Conservation (phyloP, 805 yeast species). For the Starmerella davenportii region DNA sequence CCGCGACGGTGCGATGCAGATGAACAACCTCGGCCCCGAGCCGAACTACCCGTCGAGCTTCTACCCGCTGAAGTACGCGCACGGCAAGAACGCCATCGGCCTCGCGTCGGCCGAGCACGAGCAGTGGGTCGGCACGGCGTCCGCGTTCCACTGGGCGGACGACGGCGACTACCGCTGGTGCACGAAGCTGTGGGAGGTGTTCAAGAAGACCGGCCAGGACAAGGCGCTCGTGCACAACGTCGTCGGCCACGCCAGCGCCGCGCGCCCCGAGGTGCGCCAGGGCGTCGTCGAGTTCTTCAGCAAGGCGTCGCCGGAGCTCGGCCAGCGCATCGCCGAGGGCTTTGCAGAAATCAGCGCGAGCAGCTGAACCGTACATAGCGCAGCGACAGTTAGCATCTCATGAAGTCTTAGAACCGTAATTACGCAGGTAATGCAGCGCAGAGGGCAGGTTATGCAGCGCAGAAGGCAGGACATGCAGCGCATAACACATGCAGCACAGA, state of each 20-base stretch:
- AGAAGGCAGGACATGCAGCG: too few species aligned
- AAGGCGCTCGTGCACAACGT: slow-evolving; percentile 67
- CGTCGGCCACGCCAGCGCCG: slow-evolving; percentile 50
- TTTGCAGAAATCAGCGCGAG: too few species aligned
- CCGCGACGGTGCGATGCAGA: slow-evolving; percentile 46
- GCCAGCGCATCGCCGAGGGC: slow-evolving; percentile 24
- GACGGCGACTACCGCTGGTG: slow-evolving; percentile 67
- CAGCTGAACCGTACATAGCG: too few species aligned
- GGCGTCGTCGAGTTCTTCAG: slow-evolving; percentile 58
- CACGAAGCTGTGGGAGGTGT: slow-evolving; percentile 55
- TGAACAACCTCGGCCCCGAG: slow-evolving; percentile 31
- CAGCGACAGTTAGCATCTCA: too few species aligned
- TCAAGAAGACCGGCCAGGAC: slow-evolving; percentile 70
- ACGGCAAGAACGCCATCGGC: slow-evolving; percentile 9
- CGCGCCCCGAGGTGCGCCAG: slow-evolving; percentile 61
- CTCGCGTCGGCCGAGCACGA: slow-evolving; percentile 35
- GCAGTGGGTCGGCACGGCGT: slow-evolving; percentile 65
- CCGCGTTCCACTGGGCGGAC: slow-evolving; percentile 74
- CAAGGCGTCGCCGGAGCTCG: slow-evolving; percentile 54
- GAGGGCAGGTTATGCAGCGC: too few species aligned
- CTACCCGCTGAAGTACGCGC: slow-evolving; percentile 22
- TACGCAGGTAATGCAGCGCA: too few species aligned
- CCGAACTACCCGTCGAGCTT: slow-evolving; percentile 37
- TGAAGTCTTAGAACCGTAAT: too few species aligned
- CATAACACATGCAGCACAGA: too few species aligned